Evolutionary conservation across 345 rosid species (phyloP).

Genomic region (Passiflora organensis): DNA sequence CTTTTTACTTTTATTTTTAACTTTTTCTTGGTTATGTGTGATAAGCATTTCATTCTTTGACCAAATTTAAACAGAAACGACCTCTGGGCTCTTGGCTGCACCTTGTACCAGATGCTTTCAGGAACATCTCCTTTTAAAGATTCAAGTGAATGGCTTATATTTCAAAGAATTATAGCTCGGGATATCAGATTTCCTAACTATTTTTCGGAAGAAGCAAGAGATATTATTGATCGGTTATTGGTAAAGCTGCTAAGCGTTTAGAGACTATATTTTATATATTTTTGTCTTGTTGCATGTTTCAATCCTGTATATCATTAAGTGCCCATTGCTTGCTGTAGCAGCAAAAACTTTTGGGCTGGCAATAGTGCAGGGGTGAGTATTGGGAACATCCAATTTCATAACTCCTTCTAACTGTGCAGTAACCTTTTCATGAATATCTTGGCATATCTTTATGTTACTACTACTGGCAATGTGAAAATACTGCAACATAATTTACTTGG

Average conservation of each 20-base stretch:
- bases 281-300: slow-evolving; percentile 11
- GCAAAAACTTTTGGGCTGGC: too few relatives aligned
- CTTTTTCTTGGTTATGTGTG: slow-evolving; percentile 20
- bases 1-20: slow-evolving; percentile 15
- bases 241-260: slow-evolving; percentile 39
- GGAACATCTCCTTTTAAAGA: slow-evolving; percentile 98
- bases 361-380: too few relatives aligned
- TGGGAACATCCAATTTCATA: too few relatives aligned
- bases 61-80: slow-evolving; percentile 73
- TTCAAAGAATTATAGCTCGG: slow-evolving; percentile 91
- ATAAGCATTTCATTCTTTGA: slow-evolving; percentile 29
- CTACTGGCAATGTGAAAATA: too few relatives aligned
- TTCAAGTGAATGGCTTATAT: slow-evolving; percentile 97
- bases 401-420: too few relatives aligned
- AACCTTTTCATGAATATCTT: too few relatives aligned
- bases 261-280: neutral
- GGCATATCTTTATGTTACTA: too few relatives aligned
- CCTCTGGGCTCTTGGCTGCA: slow-evolving; percentile 99
- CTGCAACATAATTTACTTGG: neutral
- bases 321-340: too few relatives aligned
- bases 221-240: slow-evolving; percentile 71
- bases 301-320: slow-evolving; percentile 1
- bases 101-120: slow-evolving; percentile 98
- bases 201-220: slow-evolving; percentile 86
- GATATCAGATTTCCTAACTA: slow-evolving; percentile 85